Base-by-base conservation (phyloP, 352 stramenopile species). In the Phytophthora tentaculata region DNA sequence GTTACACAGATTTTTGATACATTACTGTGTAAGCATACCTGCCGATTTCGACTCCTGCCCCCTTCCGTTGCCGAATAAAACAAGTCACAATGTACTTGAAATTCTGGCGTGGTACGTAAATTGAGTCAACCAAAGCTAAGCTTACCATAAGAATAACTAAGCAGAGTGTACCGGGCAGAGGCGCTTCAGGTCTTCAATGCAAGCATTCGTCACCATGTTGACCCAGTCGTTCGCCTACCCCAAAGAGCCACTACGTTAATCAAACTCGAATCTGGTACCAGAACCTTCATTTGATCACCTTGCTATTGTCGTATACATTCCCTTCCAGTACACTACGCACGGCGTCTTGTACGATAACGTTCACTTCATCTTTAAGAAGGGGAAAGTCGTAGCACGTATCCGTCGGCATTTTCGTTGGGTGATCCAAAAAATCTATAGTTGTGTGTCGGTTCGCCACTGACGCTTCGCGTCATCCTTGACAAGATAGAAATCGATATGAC, bases 81-180 rank as follows among this genome's bases (percentile, higher is more conserved):
- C 84, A 92, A 49, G 83, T 87, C 5, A 91, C 83, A 37, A 94
- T 86, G 68, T 90, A 94, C 71, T 94, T 94, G 81, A 94, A 94
- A 64, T 94, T 89, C 86, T 94, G 57, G 17, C 37, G 19, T 5
- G 10, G 28, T 26, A 19, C 17, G 54, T n/a, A 9, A 57, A 51
- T 22, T 10, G 17, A 57, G 13, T 60, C 48, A 58, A n/a, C 10
- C 48, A 28, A 9, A 35, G 17, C n/a, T n/a, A n/a, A n/a, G n/a
- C n/a, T n/a, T n/a, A n/a, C n/a, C n/a, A n/a, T n/a, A n/a, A n/a
- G n/a, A n/a, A n/a, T n/a, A n/a, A n/a, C n/a, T 13, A 37, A 37
- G 29, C 9, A 37, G 7, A 37, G 6, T 73, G 35, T 67, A 92
- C 86, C 17, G 79, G 76, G 48, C 77, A 90, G 0, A 94, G 78